Percentiles rank a stretch among this genome's conserved stretches.
Conservation (phyloP, 2,329 filamentous ascomycete genomes). For the Tolypocladium endophyticum region DNA sequence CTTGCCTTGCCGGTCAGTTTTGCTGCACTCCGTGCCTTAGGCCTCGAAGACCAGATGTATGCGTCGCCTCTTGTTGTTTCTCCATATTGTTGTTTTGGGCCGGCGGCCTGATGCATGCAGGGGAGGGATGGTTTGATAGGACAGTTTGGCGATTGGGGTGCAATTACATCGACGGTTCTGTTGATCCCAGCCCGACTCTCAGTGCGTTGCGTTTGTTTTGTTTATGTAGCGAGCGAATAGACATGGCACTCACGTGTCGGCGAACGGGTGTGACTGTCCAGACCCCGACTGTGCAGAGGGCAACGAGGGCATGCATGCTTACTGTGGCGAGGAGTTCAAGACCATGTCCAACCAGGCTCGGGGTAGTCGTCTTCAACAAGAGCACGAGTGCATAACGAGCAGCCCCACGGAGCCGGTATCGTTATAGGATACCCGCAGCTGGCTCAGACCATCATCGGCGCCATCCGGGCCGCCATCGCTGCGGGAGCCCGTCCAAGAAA, state of each 20-base stretch:
- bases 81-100: slow-evolving; percentile 10
- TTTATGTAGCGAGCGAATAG: not conserved
- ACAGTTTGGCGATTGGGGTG: slow-evolving; percentile 42
- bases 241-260: not conserved
- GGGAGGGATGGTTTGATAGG: slow-evolving; percentile 32
- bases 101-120: slow-evolving; percentile 24
- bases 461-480: not conserved
- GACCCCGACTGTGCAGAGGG: not conserved
- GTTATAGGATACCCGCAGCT: not conserved
- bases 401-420: not conserved
- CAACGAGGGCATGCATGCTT: no score
- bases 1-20: not conserved
- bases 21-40: not conserved
- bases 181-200: not conserved
- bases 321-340: not conserved
- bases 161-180: slow-evolving; percentile 28
- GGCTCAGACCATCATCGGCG: not conserved
- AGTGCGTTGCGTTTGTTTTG: not conserved
- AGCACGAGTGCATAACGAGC: not conserved
- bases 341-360: not conserved
- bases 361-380: not conserved
- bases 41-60: not conserved
- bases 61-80: not conserved
- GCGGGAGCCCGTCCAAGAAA: not conserved
- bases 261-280: not conserved